Base-by-base conservation (phyloP, 208 protist species). In the Leptomonas seymouri region DNA sequence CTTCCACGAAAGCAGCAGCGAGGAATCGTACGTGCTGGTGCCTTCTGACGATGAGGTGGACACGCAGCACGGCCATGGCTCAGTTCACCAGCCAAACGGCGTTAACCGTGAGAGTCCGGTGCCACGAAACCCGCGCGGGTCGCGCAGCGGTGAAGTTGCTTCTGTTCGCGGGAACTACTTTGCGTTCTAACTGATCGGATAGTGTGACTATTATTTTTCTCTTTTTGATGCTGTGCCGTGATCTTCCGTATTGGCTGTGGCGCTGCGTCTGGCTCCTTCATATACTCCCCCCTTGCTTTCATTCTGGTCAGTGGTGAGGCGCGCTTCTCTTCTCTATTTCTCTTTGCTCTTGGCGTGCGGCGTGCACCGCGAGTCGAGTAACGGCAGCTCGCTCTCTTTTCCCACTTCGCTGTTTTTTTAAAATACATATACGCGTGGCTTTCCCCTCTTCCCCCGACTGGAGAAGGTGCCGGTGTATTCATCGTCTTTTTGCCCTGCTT, bases 21-120 rank as follows among this genome's bases (percentile, higher is more conserved):
- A 77, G 44, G 64, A 71, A 30, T 77, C 71, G 20, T 67, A 67
- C 58, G 62, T 77, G 48, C 39, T 71, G 44, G 71, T 77, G 64
- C 31, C 64, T 14, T 77, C 71, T 15, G 71, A 77, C 44, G 71
- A 44, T 48, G 71, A 77, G 50, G 30, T 25, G 0, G 44, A 62
- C 28, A 61, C 44, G 2, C 31, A 62, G 15, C 53, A 54, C 30
- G 64, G 31, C 6, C 57, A 55, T 9, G 50, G 59, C 12, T 67
- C 59, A 0, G 61, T 58, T 1, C 56, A 77, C 71, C 64, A 7
- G 23, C 67, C 64, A 12, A 71, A 27, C 18, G 51, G 14, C 9
- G 18, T 71, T 39, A 65, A 55, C 39, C 64, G 48, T 31, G 42
- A 77, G 57, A 77, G 71, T 34, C 71, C 71, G 15, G 50, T 62